Evolutionary conservation across 2,329 filamentous ascomycete genomes (phyloP), one percentile per base, ranked within the genome.

Genomic region (Diaporthe citrichinensis): DNA sequence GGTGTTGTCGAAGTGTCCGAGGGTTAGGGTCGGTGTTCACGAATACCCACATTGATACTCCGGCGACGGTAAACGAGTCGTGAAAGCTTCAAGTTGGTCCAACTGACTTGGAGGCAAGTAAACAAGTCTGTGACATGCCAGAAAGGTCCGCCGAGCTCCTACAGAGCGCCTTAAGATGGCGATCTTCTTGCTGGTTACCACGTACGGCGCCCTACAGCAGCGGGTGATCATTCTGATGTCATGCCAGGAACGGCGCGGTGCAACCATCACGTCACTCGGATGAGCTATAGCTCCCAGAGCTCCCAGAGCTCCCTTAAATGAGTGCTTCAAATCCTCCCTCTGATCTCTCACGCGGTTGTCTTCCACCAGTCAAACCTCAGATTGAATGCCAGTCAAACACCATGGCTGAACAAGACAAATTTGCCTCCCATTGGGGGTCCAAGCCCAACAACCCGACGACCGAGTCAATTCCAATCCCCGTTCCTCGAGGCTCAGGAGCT

Each of bases 401-500:
- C 8, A 81, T 81, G 80, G 78, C 79, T 65, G 79, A 80, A 69
- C 79, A 80, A 39, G 78, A 77, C 62, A 74, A 23, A 36, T 76
- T 68, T 46, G 71, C 58, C 61, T 74, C 75, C 71, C 77, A 78
- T 61, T 74, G 72, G 71, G 76, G 76, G 39, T 62, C 74, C 25
- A 67, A 77, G 3, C 44, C 76, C 31, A 69, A 72, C 34, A 62
- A 73, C n/a, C 74, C 72, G 41, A 73, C 58, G 12, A 58, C 72
- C 25, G 53, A 76, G 4, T 57, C 69, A 15, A 31, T 74, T 6
- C 53, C 71, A 23, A 44, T 74, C 9, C 57, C 69, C 23, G 46
- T 77, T n/a, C 76, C 74, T 23, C 71, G 61, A 23, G 69, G 58
- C 39, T 76, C 76, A 12, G 76, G 76, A 15, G 77, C 77, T 23